Conservation (phyloP, 176 grass and related monocot species). For the Stipa capillata region DNA sequence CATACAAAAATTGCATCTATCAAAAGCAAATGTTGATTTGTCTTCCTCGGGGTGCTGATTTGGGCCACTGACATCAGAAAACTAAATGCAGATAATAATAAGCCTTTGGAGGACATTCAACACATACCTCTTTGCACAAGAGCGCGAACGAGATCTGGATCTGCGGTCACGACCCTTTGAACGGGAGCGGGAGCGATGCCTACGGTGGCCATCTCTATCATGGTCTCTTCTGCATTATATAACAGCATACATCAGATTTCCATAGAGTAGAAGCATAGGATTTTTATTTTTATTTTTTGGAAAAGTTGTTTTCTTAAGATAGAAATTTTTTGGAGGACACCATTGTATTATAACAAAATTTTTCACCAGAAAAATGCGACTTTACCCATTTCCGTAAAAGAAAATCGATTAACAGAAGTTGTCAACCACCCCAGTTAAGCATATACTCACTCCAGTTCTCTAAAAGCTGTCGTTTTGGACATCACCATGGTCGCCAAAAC, state of each 20-base stretch:
- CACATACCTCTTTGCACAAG: slow-evolving; percentile 69
- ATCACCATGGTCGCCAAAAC: too few relatives aligned
- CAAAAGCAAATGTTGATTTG: background rate
- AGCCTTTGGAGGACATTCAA: background rate
- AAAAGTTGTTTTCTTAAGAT: background rate
- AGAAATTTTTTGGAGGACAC: background rate
- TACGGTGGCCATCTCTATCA: slow-evolving; percentile 58
- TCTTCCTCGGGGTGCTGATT: background rate
- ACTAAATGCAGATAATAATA: background rate
- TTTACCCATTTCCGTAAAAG: background rate
- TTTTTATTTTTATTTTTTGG: background rate
- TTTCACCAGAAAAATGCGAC: background rate
- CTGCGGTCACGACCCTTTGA: slow-evolving; percentile 59
- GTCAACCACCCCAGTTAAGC: background rate
- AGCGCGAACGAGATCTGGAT: slow-evolving; percentile 73
- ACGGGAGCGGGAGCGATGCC: slow-evolving; percentile 52
- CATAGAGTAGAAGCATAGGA: background rate
- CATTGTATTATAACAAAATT: too few relatives aligned
- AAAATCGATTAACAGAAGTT: background rate
- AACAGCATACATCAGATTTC: background rate
- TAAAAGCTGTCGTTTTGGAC: background rate
- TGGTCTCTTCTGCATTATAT: slow-evolving; percentile 42
- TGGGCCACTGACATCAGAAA: background rate
- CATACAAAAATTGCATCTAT: background rate
- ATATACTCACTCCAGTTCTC: background rate